Evolutionary conservation across 2,329 filamentous ascomycete species (phyloP).

Genomic region (Aureobasidium sp.): DNA sequence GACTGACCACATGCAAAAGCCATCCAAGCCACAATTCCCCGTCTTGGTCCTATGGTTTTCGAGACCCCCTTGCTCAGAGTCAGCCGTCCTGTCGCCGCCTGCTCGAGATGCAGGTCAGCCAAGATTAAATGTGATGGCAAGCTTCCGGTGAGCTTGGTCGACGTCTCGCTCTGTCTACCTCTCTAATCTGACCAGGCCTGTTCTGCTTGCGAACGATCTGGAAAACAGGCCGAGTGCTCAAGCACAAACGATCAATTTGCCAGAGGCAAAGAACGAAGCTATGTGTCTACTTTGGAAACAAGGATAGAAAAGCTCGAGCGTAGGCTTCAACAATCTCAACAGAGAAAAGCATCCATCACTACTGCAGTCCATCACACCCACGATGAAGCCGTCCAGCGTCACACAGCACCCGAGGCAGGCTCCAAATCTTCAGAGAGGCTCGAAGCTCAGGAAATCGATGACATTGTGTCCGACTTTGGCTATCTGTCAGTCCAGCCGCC

Average conservation of each 20-base stretch:
- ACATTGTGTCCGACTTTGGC: slow-evolving; percentile 88
- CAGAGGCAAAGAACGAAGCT: slow-evolving; percentile 89
- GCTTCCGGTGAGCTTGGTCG: slow-evolving; percentile 49
- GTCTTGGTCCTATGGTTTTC: slow-evolving; percentile 35
- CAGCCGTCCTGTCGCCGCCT: slow-evolving; percentile 71
- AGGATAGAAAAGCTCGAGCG: slow-evolving; percentile 82
- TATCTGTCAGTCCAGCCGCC: slow-evolving; percentile 57
- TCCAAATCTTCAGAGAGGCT: slow-evolving; percentile 43
- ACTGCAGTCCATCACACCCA: slow-evolving; percentile 49
- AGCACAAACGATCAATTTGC: slow-evolving; percentile 95
- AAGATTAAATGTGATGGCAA: slow-evolving; percentile 99
- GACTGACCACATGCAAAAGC: background rate
- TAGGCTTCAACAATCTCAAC: slow-evolving; percentile 58
- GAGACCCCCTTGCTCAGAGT: slow-evolving; percentile 60
- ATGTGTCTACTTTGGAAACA: slow-evolving; percentile 90
- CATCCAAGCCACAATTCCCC: slow-evolving; percentile 15
- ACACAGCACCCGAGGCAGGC: background rate
- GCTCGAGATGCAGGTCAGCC: slow-evolving; percentile 75
- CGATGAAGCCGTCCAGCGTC: background rate
- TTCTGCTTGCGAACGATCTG: slow-evolving; percentile 88
- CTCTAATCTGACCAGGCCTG: slow-evolving; percentile 50
- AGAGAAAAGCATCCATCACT: slow-evolving; percentile 64
- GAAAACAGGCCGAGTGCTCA: slow-evolving; percentile 79
- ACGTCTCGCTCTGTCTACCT: background rate
- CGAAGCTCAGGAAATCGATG: slow-evolving; percentile 83